A percentile compares a stretch with the other conserved stretches of the same genome.
Conservation (phyloP, 331 rosid genomes). For the Malus hybrid region DNA sequence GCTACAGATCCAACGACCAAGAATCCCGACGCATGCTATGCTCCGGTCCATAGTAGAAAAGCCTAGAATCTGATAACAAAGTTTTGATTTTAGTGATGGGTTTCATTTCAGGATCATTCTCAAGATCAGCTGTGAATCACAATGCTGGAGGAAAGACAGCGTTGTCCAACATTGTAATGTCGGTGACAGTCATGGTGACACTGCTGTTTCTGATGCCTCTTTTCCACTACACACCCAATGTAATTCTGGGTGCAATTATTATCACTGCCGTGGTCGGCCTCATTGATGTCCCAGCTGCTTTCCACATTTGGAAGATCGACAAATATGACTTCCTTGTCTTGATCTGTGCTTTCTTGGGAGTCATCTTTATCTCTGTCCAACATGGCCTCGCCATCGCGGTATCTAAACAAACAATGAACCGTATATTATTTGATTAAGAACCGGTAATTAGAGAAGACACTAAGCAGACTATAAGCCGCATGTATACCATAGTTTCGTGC, state of each 20-base stretch:
- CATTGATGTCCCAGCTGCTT: conserved; percentile 62
- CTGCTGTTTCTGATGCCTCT: conserved; percentile 83
- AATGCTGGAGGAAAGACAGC: conserved; percentile 83
- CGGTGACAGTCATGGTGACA: conserved; percentile 77
- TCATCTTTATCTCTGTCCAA: conserved; percentile 73
- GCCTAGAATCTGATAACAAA: not conserved
- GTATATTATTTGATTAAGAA: not conserved
- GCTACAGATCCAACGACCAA: not conserved
- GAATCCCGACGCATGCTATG: not conserved
- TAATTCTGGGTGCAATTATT: conserved; percentile 74
- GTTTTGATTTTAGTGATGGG: not conserved
- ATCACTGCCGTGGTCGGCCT: conserved; percentile 84
- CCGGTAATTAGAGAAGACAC: not conserved
- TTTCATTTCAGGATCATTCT: no score
- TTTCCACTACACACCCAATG: conserved; percentile 84
- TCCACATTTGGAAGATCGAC: conserved; percentile 64
- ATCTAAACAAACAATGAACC: conserved; percentile 1
- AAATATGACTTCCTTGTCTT: conserved; percentile 73
- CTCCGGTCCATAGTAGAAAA: not conserved
- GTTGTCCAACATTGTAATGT: conserved; percentile 69
- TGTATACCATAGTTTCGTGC: accelerated
- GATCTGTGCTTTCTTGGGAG: conserved; percentile 73
- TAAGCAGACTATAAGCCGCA: not conserved
- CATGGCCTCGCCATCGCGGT: conserved; percentile 80
- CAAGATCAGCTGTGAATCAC: conserved; percentile 86